These are phyloP conservation scores for Nothophaeocryptopus gaeumannii DNA, from an alignment of 2,329 filamentous ascomycete genomes.

Conservation along the genomic window DNA sequence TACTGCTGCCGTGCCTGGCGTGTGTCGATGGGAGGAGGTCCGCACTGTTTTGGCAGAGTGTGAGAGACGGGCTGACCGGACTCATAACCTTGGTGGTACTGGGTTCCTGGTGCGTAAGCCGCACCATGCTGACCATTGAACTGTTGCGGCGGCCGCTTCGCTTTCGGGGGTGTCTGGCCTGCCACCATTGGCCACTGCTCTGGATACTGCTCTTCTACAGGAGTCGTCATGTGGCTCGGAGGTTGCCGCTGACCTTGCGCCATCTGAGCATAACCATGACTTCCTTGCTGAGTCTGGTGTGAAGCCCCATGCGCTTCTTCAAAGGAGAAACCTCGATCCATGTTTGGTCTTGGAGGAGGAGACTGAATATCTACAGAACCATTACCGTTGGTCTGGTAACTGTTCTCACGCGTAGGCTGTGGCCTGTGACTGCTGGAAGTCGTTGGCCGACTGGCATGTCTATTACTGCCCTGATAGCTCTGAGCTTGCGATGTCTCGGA, in stretches of 20 bases:
- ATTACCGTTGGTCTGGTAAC: slow-evolving; percentile 7
- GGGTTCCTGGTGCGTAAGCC: slow-evolving; percentile 4
- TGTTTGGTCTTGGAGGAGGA: slow-evolving; percentile 9
- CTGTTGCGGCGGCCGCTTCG: slow-evolving; percentile 9
- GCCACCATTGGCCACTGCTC: slow-evolving; percentile 25
- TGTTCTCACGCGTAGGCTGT: slow-evolving; percentile 14
- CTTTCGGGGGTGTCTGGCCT: slow-evolving; percentile 15
- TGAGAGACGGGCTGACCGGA: slow-evolving; percentile 2
- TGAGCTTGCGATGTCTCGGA: slow-evolving; percentile 17
- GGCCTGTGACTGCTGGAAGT: slow-evolving; percentile 11
- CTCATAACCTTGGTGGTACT: slow-evolving; percentile 16
- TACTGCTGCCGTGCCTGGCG: slow-evolving; percentile 13
- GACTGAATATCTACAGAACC: slow-evolving; percentile 1
- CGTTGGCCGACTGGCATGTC: slow-evolving; percentile 14
- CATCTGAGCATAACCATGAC: slow-evolving; percentile 8
- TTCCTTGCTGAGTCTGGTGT: slow-evolving; percentile 7
- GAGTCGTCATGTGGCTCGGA: slow-evolving; percentile 5
- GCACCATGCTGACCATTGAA: slow-evolving; percentile 10
- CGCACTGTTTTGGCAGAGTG: slow-evolving; percentile 11
- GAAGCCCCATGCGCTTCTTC: slow-evolving; percentile 6
- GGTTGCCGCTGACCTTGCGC: slow-evolving; percentile 4
- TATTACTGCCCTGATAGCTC: slow-evolving; percentile 25
- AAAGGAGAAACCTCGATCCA: slow-evolving; percentile 10
- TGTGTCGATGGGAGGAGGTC: slow-evolving; percentile 16
- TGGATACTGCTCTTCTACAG: slow-evolving; percentile 20